These are phyloP conservation scores for Aspergillus carlsbadensis DNA, from an alignment of 495 filamentous ascomycete genomes.

Conservation along the genomic window DNA sequence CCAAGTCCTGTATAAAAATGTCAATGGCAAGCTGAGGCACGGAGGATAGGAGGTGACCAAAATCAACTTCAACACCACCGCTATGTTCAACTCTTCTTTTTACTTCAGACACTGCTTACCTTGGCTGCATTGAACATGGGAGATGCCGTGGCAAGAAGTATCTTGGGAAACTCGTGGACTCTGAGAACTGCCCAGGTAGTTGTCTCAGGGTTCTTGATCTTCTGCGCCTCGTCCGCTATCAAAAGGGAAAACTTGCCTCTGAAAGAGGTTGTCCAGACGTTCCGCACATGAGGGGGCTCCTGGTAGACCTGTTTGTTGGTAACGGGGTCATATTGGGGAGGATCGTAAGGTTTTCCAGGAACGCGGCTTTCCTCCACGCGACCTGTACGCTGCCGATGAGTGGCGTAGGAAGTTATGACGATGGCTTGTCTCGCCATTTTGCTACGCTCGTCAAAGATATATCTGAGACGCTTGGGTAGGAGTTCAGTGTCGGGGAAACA, in stretches of 20 bases:
- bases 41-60: no score
- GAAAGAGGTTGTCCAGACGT: background rate
- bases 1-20: background rate
- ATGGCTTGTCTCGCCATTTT: background rate
- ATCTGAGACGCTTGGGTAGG: background rate
- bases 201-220: background rate
- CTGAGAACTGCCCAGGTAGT: background rate
- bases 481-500: background rate
- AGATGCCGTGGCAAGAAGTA: background rate
- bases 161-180: background rate
- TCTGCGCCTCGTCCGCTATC: background rate
- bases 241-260: background rate
- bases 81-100: no score
- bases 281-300: background rate
- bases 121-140: background rate
- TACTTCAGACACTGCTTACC: no score
- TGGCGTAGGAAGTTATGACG: background rate
- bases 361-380: background rate
- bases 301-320: background rate
- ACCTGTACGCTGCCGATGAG: background rate
- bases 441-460: background rate
- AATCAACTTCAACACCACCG: no score
- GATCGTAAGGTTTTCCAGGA: background rate
- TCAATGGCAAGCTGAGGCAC: background rate
- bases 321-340: background rate